Conservation (phyloP, 2,329 filamentous ascomycete genomes). For the Microdochium bolleyi region DNA sequence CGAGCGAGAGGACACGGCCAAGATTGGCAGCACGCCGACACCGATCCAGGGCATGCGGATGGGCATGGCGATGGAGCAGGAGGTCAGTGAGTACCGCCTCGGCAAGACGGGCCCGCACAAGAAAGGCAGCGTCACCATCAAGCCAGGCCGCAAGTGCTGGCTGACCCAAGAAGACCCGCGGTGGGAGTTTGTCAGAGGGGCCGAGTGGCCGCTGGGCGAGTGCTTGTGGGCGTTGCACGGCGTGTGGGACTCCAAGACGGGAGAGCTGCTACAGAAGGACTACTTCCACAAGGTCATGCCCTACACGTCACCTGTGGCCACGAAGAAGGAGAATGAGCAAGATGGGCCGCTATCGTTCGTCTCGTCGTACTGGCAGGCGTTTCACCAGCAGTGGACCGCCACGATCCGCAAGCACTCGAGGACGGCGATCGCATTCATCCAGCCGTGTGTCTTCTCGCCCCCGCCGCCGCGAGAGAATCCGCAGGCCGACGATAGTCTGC, state of each 20-base stretch:
- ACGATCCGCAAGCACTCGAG: conserved; percentile 6
- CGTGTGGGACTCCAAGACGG: conserved; percentile 10
- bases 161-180: conserved; percentile 9
- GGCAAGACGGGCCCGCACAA: conserved; percentile 13
- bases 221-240: conserved; percentile 16
- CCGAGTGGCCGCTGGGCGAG: conserved; percentile 8
- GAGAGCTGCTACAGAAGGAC: conserved; percentile 5
- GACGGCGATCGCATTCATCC: conserved; percentile 8
- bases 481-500: not conserved
- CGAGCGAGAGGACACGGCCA: conserved; percentile 11
- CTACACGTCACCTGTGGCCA: conserved; percentile 1
- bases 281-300: conserved; percentile 10
- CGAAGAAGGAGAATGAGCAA: conserved; percentile 5
- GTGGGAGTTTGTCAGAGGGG: conserved; percentile 9
- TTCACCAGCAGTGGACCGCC: conserved; percentile 8
- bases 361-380: conserved; percentile 11
- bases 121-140: conserved; percentile 7
- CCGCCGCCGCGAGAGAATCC: conserved; percentile 5
- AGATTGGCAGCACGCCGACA: conserved; percentile 11
- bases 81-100: conserved; percentile 9
- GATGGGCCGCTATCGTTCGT: conserved; percentile 8
- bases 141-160: conserved; percentile 9
- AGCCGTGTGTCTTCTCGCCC: conserved; percentile 10
- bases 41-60: conserved; percentile 12
- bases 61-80: conserved; percentile 9